These are phyloP conservation scores for Pestalotiopsis fici DNA, from an alignment of 2,329 filamentous ascomycete genomes.

Conservation along the genomic window DNA sequence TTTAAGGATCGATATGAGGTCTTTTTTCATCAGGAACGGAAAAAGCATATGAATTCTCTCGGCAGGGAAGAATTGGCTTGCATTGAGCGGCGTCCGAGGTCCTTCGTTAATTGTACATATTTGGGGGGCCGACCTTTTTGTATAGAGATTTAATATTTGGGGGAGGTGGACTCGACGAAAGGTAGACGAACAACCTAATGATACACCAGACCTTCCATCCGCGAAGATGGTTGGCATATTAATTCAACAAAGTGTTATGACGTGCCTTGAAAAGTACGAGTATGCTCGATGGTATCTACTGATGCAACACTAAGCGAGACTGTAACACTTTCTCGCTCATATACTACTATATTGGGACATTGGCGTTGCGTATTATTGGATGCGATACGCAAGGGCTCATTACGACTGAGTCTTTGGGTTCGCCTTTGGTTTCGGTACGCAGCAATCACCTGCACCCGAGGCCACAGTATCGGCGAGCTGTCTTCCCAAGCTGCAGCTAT, in stretches of 20 bases:
- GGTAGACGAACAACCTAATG: conserved; percentile 15
- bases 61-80: neutral
- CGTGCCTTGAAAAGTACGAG: too few species aligned
- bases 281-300: neutral
- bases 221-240: neutral
- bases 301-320: too few species aligned
- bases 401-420: neutral
- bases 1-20: neutral
- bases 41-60: neutral
- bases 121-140: conserved; percentile 17
- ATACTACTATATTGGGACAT: too few species aligned
- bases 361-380: too few species aligned
- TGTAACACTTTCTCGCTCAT: too few species aligned
- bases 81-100: conserved; percentile 6
- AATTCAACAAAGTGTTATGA: neutral
- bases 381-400: too few species aligned
- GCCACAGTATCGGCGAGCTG: conserved; percentile 49
- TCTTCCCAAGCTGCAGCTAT: conserved; percentile 35
- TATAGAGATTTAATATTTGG: conserved; percentile 14
- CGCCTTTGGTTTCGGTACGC: conserved; percentile 44
- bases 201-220: conserved; percentile 4
- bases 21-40: neutral
- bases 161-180: conserved; percentile 14
- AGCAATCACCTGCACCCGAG: conserved; percentile 53
- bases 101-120: conserved; percentile 23